Base-by-base conservation (phyloP, 768 basidiomycete genomes). In the Leccinum boreale region DNA sequence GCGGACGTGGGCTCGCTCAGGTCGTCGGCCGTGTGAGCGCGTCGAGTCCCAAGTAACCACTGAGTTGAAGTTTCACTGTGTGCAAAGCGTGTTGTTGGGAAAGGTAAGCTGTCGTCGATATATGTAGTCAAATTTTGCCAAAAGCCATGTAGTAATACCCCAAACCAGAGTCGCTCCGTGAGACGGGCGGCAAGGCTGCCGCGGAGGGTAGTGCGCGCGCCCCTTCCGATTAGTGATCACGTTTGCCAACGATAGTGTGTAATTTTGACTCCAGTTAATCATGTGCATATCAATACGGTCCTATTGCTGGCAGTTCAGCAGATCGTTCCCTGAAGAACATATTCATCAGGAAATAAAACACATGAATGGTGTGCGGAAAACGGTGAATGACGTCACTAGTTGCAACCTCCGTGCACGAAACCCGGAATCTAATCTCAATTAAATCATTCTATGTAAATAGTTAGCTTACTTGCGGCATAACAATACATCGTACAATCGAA, bases 101-200 rank as follows among this genome's bases (percentile, higher is more conserved):
- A 24, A 24, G 4, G 24, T 24, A 24, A 24, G 24, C 24, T 24
- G 24, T 24, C 5, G 5, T 24, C 4, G 24, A 24, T 24, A 24
- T 24, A 24, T 24, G 24, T 24, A 24, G 24, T 24, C 24, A 24
- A 24, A 24, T 5, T 0, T 24, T 24, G 24, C 24, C 24, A 24
- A 24, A 24, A 24, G 24, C 24, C 24, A 24, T 24, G 24, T 24
- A 24, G 24, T 24, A 24, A 24, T 24, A 24, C 24, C 24, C 24
- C 24, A 24, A 24, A 24, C 24, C 24, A 24, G 24, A 26, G 24
- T 26, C 24, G 24, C 24, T 26, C 24, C 24, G 24, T 26, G 24
- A 26, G 24, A 66, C 79, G 0, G 80, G 79, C 7, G 84, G 83
- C 0, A 84, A 81, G 66, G 73, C 70, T 10, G 82, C 80, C 7